phyloP scores from a whole-genome alignment of 164 flowering plant genomes.

The Annona cherimola region DNA sequence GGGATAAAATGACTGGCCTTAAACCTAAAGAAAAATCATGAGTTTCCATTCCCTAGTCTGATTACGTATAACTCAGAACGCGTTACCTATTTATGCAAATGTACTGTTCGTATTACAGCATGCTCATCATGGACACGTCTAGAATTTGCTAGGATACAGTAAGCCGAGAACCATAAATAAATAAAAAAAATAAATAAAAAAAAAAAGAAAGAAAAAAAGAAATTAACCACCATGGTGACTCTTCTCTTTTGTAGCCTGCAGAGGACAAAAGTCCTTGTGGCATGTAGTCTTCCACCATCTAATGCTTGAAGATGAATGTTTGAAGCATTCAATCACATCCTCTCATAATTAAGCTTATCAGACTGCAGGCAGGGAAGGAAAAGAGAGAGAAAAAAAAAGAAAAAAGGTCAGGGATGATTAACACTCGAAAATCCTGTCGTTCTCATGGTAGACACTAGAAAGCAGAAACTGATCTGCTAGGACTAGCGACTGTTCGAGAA shows the following conservation, averaged over 20 bases:
- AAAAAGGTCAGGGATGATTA: neutral
- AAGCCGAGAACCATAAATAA: neutral
- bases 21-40: neutral
- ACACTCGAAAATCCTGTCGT: neutral
- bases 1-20: neutral
- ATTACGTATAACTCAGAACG: neutral
- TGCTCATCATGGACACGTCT: neutral
- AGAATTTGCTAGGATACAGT: neutral
- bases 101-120: neutral
- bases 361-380: slow-evolving; percentile 17
- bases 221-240: neutral
- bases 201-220: neutral
- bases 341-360: slow-evolving; percentile 29
- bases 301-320: neutral
- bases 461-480: too few relatives aligned
- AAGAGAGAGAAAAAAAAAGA: neutral
- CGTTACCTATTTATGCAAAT: neutral
- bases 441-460: too few relatives aligned
- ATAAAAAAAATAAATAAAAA: too few relatives aligned
- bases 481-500: too few relatives aligned
- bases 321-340: slow-evolving; percentile 13
- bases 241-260: neutral
- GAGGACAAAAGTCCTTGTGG: neutral
- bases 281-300: neutral
- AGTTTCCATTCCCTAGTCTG: neutral